Evolutionary conservation across 805 yeast species (phyloP).

Genomic region (Kodamaea nitidulidarum): DNA sequence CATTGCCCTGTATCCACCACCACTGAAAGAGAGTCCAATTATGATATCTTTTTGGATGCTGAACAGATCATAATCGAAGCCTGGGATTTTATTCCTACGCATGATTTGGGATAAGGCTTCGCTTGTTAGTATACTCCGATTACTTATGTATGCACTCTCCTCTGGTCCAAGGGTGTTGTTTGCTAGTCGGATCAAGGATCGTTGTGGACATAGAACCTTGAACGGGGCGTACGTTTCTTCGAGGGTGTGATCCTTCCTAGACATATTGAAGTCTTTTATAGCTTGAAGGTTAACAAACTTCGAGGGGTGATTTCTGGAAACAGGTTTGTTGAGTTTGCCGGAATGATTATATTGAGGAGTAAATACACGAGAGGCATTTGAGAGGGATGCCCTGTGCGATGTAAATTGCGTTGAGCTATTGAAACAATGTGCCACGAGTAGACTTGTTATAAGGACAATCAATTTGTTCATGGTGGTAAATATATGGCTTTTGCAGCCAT

Average conservation of each 20-base stretch:
- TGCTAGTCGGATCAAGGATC: conserved; percentile 16
- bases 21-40: conserved; percentile 42
- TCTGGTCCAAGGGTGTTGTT: conserved; percentile 15
- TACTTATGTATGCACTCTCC: conserved; percentile 24
- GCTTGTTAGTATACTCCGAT: conserved; percentile 29
- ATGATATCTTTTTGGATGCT: conserved; percentile 15
- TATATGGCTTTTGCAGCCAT: no score
- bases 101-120: conserved; percentile 26
- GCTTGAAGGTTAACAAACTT: background rate
- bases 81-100: conserved; percentile 27
- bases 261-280: background rate
- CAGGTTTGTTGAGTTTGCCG: no score
- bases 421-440: no score
- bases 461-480: no score
- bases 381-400: no score
- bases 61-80: conserved; percentile 24
- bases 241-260: background rate
- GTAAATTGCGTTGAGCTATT: no score
- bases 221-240: conserved; percentile 24
- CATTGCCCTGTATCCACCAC: conserved; percentile 60
- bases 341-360: no score
- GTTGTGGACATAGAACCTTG: conserved; percentile 21
- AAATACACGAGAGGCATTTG: no score
- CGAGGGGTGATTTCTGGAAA: no score
- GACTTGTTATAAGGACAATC: no score